Evolutionary conservation across 129 eudicot genomes (phyloP).

Genomic region (Artemisia argyi): DNA sequence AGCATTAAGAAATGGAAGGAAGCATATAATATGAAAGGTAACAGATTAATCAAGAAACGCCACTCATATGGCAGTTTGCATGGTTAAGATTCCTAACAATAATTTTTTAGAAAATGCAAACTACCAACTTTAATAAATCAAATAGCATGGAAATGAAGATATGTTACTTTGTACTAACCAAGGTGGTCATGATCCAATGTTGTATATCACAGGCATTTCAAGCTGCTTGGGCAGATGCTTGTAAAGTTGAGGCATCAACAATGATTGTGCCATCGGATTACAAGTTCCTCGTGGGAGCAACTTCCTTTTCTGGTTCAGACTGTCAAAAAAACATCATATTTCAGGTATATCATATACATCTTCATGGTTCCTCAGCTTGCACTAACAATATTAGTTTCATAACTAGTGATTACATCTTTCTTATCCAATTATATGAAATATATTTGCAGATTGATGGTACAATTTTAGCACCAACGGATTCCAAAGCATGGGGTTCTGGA

Average conservation of each 20-base stretch:
- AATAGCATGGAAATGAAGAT: neutral
- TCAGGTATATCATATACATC: conserved; percentile 45
- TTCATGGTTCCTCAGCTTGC: neutral
- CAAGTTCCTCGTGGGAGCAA: conserved; percentile 75
- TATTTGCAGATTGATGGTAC: conserved; percentile 80
- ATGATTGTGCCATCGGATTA: conserved; percentile 62
- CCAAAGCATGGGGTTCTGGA: conserved; percentile 64
- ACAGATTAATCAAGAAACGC: neutral
- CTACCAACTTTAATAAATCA: neutral
- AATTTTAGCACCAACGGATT: conserved; percentile 67
- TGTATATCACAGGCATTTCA: conserved; percentile 65
- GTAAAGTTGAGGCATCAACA: conserved; percentile 62
- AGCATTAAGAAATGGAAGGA: too few species aligned
- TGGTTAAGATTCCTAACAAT: conserved; percentile 10
- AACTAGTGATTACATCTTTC: neutral
- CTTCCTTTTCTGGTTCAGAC: conserved; percentile 71
- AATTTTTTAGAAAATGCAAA: neutral
- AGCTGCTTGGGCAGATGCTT: conserved; percentile 78
- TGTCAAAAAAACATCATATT: conserved; percentile 57
- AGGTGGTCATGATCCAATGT: conserved; percentile 7
- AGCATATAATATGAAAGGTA: neutral
- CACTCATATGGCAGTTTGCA: conserved; percentile 20
- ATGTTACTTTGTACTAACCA: conserved; percentile 9
- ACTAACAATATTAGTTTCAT: neutral
- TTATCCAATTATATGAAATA: neutral